These are phyloP conservation scores for Schrenkiella parvula DNA, from an alignment of 345 rosid genomes.

Conservation along the genomic window DNA sequence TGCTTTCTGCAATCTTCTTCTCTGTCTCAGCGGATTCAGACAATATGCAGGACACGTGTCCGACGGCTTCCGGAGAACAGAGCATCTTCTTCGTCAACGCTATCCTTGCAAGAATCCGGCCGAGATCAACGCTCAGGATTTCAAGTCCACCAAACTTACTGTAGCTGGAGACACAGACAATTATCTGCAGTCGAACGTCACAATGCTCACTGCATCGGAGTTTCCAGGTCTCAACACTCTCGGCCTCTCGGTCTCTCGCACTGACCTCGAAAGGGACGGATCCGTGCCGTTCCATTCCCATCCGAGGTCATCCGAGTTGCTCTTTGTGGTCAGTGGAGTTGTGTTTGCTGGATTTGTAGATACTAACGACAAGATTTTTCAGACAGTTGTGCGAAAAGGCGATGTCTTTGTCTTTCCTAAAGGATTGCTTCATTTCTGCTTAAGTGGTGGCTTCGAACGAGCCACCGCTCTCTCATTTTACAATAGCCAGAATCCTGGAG, in stretches of 20 bases:
- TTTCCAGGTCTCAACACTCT: conserved; percentile 85
- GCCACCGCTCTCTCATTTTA: conserved; percentile 54
- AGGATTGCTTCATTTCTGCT: conserved; percentile 62
- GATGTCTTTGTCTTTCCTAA: conserved; percentile 69
- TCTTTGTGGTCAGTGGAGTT: conserved; percentile 51
- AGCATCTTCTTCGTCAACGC: conserved; percentile 50
- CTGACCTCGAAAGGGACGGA: conserved; percentile 63
- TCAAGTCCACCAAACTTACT: conserved; percentile 52
- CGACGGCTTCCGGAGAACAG: conserved; percentile 38
- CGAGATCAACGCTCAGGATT: conserved; percentile 51
- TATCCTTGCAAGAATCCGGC: conserved; percentile 66
- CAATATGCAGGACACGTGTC: conserved; percentile 67
- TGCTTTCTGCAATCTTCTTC: conserved; percentile 26
- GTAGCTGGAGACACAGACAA: conserved; percentile 58
- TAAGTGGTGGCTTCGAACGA: conserved; percentile 51
- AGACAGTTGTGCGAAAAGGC: conserved; percentile 43
- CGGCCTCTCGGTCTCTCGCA: conserved; percentile 68
- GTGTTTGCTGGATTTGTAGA: conserved; percentile 71
- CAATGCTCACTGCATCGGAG: conserved; percentile 52
- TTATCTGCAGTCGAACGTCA: conserved; percentile 40
- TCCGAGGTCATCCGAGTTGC: conserved; percentile 72
- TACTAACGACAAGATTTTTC: conserved; percentile 48
- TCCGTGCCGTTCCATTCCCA: conserved; percentile 58
- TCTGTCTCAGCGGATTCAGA: conserved; percentile 37
- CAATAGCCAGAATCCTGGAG: conserved; percentile 83